phyloP scores from a whole-genome alignment of 176 grass and related monocot species.

The Oryza longistaminata region DNA sequence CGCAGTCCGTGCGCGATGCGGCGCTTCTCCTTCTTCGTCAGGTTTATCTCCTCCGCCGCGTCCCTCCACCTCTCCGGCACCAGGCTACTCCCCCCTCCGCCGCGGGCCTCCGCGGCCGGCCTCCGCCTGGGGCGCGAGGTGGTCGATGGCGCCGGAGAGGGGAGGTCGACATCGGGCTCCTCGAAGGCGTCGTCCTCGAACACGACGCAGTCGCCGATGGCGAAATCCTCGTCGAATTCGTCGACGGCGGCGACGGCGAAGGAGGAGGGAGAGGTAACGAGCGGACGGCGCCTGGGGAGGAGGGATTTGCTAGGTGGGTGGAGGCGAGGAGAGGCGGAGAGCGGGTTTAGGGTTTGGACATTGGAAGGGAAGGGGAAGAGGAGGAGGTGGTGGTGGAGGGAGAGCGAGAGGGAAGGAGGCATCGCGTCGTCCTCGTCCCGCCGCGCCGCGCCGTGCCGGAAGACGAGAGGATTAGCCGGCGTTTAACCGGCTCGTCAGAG shows the following conservation, averaged over 20 bases:
- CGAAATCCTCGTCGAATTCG: slow-evolving; percentile 53
- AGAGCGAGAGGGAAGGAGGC: slow-evolving; percentile 27
- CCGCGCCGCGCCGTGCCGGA: slow-evolving; percentile 13
- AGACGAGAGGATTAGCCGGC: slow-evolving; percentile 42
- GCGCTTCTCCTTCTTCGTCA: slow-evolving; percentile 97
- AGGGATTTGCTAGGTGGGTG: slow-evolving; percentile 30
- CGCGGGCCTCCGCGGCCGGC: neutral
- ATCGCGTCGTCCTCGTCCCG: slow-evolving; percentile 9
- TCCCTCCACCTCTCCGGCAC: slow-evolving; percentile 82
- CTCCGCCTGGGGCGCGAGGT: neutral
- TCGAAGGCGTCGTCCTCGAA: slow-evolving; percentile 97
- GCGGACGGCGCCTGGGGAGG: neutral
- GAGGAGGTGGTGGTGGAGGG: slow-evolving; percentile 18
- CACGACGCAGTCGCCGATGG: slow-evolving; percentile 90
- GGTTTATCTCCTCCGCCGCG: slow-evolving; percentile 77
- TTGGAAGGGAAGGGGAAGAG: slow-evolving; percentile 27
- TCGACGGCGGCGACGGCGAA: slow-evolving; percentile 29
- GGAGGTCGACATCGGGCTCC: slow-evolving; percentile 32
- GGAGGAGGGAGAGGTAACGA: neutral
- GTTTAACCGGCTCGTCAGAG: neutral
- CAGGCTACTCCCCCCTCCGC: slow-evolving; percentile 40
- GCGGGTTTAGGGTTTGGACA: slow-evolving; percentile 14
- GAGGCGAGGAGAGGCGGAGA: slow-evolving; percentile 18
- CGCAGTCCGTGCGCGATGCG: slow-evolving; percentile 73
- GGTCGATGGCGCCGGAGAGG: neutral